Base-by-base conservation (phyloP, 805 yeast species). In the Saccharomycopsis synnaedendra region DNA sequence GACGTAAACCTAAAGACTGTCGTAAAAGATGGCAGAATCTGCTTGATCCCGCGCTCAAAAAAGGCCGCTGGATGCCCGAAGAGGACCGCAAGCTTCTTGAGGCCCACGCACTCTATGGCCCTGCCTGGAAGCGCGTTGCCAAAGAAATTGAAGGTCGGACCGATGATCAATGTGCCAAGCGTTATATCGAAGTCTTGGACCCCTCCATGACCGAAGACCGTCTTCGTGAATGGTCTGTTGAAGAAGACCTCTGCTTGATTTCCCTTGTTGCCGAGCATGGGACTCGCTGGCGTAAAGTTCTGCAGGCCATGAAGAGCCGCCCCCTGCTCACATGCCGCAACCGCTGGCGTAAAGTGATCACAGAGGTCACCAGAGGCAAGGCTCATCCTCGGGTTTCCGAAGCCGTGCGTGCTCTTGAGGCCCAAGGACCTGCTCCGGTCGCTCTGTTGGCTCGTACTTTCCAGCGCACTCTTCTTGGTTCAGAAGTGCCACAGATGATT, bases 141-240 rank as follows among this genome's bases (percentile, higher is more conserved):
- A 64, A 71, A 44, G 80, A 75, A 46, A 83, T 89, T 8, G 75
- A 77, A 3, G 95, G 96, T 4, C 71, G 97, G 59, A 89, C 95
- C 0, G 96, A 88, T 58, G 96, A 88, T 62, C 97, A 89, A 66
- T 89, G 97, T 67, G 85, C 95, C 1, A 89, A 89, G 59, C 68
- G 97, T 57, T 89, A 85, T 60, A 78, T 81, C 10, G 97, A 89
- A 58, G 96, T 87, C 1, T 63, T 89, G 50, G 93, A 86, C 56
- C 96, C 97, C 4, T 71, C 68, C 31, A 65, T 68, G 46, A 83
- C 88, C 6, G 78, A 78, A 51, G 87, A 83, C 55, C 65, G 96
- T 47, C 68, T 87, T 41, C 72, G 86, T 55, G 80, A 82, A 3
- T 89, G 97, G 97, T 67, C 77, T 1, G 57, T 71, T 32, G 85